Conservation (phyloP, 2,329 filamentous ascomycete genomes). For the Penicillium sp. region DNA sequence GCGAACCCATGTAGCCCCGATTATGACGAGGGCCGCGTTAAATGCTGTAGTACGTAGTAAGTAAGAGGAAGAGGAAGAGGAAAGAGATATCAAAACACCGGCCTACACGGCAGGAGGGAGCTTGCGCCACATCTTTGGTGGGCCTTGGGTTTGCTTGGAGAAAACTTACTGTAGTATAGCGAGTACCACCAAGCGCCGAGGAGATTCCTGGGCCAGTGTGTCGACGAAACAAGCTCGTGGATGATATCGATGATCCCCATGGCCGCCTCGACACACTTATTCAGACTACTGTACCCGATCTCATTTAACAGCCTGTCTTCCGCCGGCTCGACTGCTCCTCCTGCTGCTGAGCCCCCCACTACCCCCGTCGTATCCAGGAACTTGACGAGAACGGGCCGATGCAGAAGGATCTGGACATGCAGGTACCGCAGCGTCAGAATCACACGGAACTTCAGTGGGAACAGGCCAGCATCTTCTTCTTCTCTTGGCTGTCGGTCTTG, state of each 20-base stretch:
- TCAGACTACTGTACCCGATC: conserved; percentile 39
- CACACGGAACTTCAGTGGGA: conserved; percentile 42
- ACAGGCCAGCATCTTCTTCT: not conserved
- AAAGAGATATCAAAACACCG: no score
- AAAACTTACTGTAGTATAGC: conserved; percentile 39
- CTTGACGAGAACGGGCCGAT: conserved; percentile 47
- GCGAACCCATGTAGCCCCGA: not conserved
- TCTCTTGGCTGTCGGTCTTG: not conserved
- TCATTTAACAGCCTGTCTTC: conserved; percentile 35
- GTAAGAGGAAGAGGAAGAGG: not conserved
- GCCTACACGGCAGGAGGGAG: no score
- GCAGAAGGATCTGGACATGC: conserved; percentile 48
- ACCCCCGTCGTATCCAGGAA: conserved; percentile 35
- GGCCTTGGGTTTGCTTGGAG: no score
- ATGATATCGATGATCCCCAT: conserved; percentile 35
- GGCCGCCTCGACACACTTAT: conserved; percentile 39
- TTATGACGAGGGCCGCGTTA: not conserved
- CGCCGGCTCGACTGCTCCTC: conserved; percentile 10
- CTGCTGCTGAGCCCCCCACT: no score
- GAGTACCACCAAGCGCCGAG: conserved; percentile 41
- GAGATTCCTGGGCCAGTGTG: conserved; percentile 25
- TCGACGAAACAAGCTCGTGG: conserved; percentile 24
- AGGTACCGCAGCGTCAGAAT: conserved; percentile 51
- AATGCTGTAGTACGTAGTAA: not conserved
- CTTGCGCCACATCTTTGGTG: no score